Evolutionary conservation across 2,329 filamentous ascomycete genomes (phyloP).

Genomic region (Exophiala bonariae): DNA sequence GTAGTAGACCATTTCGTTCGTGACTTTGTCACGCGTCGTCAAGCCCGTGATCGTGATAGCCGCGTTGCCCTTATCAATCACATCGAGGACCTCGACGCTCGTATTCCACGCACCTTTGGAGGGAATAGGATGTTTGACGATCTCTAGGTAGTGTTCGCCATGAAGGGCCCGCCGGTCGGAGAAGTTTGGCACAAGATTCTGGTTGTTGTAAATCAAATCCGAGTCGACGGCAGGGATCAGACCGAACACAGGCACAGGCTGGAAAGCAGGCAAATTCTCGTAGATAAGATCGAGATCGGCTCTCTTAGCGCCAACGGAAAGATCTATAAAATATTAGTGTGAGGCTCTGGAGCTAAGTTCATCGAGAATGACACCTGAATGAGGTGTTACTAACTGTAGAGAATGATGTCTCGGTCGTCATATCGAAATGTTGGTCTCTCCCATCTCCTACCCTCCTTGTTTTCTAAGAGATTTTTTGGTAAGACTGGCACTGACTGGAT

Average conservation of each 20-base stretch:
- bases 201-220: conserved; percentile 73
- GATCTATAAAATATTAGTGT: no score
- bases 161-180: conserved; percentile 97
- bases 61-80: conserved; percentile 91
- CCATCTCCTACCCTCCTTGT: conserved; percentile 74
- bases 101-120: conserved; percentile 56
- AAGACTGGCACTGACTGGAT: no score
- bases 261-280: conserved; percentile 87
- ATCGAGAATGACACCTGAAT: no score
- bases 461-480: no score
- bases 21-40: conserved; percentile 79
- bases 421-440: conserved; percentile 75
- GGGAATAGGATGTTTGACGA: conserved; percentile 86
- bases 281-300: conserved; percentile 83
- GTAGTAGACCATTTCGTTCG: conserved; percentile 89
- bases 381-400: conserved; percentile 75
- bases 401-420: conserved; percentile 80
- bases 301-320: conserved; percentile 88
- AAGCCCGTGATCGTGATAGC: conserved; percentile 78
- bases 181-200: conserved; percentile 89
- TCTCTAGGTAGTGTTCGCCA: conserved; percentile 95
- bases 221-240: conserved; percentile 90
- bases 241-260: conserved; percentile 81
- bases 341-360: no score
- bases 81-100: conserved; percentile 73